Evolutionary conservation across 305 asterid genomes (phyloP).

Genomic region (Solanum aculeatissimum): DNA sequence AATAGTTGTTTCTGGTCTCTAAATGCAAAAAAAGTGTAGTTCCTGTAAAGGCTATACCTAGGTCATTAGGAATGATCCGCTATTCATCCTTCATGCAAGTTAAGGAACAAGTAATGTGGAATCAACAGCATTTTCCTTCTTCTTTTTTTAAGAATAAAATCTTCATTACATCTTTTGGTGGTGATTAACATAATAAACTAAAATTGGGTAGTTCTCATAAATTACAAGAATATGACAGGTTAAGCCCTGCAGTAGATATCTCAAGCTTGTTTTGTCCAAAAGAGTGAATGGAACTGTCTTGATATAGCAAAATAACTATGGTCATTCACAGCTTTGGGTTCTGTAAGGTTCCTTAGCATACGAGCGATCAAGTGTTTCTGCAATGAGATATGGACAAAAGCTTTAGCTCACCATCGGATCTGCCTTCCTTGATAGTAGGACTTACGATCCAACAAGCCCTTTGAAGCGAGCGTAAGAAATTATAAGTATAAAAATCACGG

Average conservation of each 20-base stretch:
- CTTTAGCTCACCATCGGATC: background rate
- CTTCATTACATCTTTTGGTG: background rate
- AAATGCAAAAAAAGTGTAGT: too few species aligned
- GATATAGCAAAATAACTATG: background rate
- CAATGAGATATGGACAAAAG: background rate
- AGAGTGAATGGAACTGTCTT: background rate
- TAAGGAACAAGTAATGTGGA: background rate
- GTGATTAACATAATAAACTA: background rate
- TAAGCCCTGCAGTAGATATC: background rate
- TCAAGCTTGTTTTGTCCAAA: background rate
- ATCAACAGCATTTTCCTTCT: background rate
- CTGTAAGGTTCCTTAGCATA: background rate
- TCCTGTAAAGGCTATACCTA: too few species aligned
- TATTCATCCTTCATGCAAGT: background rate
- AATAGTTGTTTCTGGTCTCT: too few species aligned
- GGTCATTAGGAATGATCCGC: too few species aligned
- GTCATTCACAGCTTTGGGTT: background rate
- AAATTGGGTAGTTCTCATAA: background rate
- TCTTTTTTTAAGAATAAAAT: background rate
- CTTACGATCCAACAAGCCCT: constrained; percentile 71
- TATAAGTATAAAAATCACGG: constrained; percentile 30
- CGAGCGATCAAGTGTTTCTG: background rate
- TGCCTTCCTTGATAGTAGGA: background rate
- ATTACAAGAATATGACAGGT: background rate
- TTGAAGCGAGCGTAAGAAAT: constrained; percentile 61